Base-by-base conservation (phyloP, 2,329 filamentous ascomycete genomes). In the Chlorencoelia australis region DNA sequence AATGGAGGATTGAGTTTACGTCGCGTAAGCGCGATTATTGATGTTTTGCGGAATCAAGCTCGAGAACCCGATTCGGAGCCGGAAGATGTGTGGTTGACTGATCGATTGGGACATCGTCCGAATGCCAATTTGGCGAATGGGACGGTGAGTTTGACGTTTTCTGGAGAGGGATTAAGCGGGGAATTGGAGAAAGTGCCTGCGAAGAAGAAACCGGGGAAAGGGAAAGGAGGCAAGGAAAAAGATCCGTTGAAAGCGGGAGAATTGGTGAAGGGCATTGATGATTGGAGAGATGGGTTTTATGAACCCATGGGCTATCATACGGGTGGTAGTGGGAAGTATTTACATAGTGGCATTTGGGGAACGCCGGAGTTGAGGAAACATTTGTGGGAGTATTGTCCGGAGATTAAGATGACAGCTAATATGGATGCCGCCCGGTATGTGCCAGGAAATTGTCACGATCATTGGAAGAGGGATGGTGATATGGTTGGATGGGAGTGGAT, bases 301-400 rank as follows among this genome's bases (percentile, higher is more conserved):
- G 54, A 71, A 50, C 71, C 71, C 10, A 71, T 75, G 70, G 71
- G 71, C 28, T 75, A 71, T 50, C 71, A 75, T 50, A 69, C 67
- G 1, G 69, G 69, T 15, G 64, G 64, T 6, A 64, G 63, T 36
- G 70, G 71, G 31, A 50, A 49, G 9, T 61, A 51, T 35, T 53
- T 73, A 13, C 65, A 69, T 41, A 41, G 47, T 8, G 57, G 54
- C 1, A 63, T 73, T 26, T 75, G 69, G 69, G 66, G 67, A 17
- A 63, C 58, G 4, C 64, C 63, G 0, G 57, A 62, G 42, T 47
- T 60, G 50, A 58, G 71, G 17, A 60, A 61, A 41, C 64, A 71
- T 41, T 66, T 74, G 27, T 73, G 67, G 65, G 59, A 65, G 18
- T 74, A 74, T 52, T 74, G 71, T 41, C 71, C 71, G 1, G 71